Percentiles rank a stretch among this genome's conserved stretches.
Conservation (phyloP, 495 filamentous ascomycete species). For the Schizothecium vesticola region DNA sequence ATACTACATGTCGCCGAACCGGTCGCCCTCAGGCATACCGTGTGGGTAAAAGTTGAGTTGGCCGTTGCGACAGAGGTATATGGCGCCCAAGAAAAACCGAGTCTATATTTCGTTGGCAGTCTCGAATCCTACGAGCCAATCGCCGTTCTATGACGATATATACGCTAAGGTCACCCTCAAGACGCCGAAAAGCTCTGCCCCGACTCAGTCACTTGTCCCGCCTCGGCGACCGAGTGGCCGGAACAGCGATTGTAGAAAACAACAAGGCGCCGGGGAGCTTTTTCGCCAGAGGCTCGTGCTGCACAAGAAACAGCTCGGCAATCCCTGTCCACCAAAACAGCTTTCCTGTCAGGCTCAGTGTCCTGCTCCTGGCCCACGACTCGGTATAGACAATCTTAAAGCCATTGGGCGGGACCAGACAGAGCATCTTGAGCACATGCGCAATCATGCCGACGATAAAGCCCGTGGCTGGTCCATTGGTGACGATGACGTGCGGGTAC, state of each 20-base stretch:
- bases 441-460: constrained; percentile 71
- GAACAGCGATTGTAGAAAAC: constrained; percentile 4
- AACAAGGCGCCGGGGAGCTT: constrained; percentile 8
- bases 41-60: no score
- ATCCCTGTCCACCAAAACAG: constrained; percentile 48
- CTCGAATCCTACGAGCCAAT: no score
- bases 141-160: no score
- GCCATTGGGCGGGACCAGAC: constrained; percentile 32
- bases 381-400: constrained; percentile 77
- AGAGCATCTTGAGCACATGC: constrained; percentile 59
- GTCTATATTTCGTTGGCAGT: no score
- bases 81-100: no score
- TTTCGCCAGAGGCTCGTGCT: constrained; percentile 28
- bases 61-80: no score
- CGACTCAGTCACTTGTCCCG: neutral
- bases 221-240: neutral
- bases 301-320: constrained; percentile 41
- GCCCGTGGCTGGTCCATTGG: constrained; percentile 84
- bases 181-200: neutral
- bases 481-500: constrained; percentile 61
- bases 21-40: no score
- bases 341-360: constrained; percentile 73
- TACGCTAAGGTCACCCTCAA: no score
- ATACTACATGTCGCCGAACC: no score
- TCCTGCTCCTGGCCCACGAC: constrained; percentile 79